These are phyloP conservation scores for Ustilago nuda DNA, from an alignment of 1,284 basidiomycete species.

Conservation along the genomic window DNA sequence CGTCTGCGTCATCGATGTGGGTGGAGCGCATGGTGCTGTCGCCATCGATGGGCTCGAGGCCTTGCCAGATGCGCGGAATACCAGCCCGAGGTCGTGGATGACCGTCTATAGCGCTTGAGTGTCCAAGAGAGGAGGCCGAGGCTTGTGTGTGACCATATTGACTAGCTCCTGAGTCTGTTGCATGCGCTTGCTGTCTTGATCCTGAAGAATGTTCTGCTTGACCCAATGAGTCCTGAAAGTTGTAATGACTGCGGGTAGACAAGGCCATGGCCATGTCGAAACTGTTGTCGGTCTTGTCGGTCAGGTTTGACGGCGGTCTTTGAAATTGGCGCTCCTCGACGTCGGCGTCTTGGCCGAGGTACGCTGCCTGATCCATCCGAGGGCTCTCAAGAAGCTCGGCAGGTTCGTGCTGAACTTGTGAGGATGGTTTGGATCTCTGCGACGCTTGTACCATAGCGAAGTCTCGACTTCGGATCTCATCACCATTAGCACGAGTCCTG, in stretches of 20 bases:
- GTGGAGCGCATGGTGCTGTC: conserved; percentile 26
- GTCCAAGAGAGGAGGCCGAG: conserved; percentile 9
- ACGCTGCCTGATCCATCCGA: neutral
- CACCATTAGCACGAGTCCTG: neutral
- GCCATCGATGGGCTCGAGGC: conserved; percentile 34
- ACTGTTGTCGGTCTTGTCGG: conserved; percentile 29
- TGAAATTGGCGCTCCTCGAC: neutral
- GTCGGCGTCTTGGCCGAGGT: conserved; percentile 7
- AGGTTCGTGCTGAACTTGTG: neutral
- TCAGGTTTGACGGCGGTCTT: conserved; percentile 25
- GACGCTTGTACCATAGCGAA: conserved; percentile 7
- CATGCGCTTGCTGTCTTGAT: conserved; percentile 8
- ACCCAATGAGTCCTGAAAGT: conserved; percentile 25
- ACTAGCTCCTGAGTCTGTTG: conserved; percentile 1
- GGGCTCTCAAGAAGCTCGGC: conserved; percentile 27
- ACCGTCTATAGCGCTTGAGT: conserved; percentile 15
- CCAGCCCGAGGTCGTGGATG: conserved; percentile 33
- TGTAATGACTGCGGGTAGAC: conserved; percentile 18
- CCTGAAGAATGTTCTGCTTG: conserved; percentile 24
- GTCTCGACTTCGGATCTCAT: conserved; percentile 19
- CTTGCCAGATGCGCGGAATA: conserved; percentile 54
- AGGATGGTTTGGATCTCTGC: neutral
- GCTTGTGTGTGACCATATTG: conserved; percentile 2
- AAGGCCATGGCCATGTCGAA: conserved; percentile 24
- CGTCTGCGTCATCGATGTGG: conserved; percentile 36